Conservation (phyloP, 1,284 basidiomycete genomes). For the Peniophora sp. region DNA sequence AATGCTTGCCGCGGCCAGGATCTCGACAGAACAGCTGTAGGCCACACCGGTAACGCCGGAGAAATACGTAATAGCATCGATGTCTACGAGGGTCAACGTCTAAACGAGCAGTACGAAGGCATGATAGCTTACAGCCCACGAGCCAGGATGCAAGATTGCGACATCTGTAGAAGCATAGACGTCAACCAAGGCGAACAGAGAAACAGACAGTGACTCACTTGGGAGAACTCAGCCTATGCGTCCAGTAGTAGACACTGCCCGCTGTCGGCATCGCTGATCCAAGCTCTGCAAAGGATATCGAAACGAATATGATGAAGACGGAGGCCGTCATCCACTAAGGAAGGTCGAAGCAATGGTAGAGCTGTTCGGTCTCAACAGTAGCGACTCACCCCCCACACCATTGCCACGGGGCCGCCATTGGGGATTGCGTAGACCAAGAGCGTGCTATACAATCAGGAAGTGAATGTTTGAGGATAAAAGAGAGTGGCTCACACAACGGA, state of each 20-base stretch:
- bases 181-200: background rate
- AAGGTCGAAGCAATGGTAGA: background rate
- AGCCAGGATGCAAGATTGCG: conserved; percentile 28
- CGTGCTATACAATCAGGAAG: conserved; percentile 18
- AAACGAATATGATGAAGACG: conserved; percentile 19
- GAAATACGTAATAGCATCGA: conserved; percentile 31
- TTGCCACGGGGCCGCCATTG: conserved; percentile 37
- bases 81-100: conserved; percentile 17
- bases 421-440: conserved; percentile 33
- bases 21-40: conserved; percentile 33
- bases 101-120: background rate
- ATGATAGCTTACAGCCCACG: conserved; percentile 28
- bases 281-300: conserved; percentile 25
- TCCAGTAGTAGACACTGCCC: conserved; percentile 35
- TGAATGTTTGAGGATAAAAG: conserved; percentile 6
- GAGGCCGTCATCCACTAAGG: conserved; percentile 19
- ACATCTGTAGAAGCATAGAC: background rate
- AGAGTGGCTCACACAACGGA: conserved; percentile 27
- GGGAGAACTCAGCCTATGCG: conserved; percentile 25
- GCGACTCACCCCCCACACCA: conserved; percentile 35
- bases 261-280: conserved; percentile 25
- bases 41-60: conserved; percentile 32
- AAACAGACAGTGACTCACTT: conserved; percentile 15
- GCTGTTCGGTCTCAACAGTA: conserved; percentile 10
- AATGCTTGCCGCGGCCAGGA: conserved; percentile 28